Evolutionary conservation across 331 rosid genomes (phyloP).

Genomic region (Phaseolus coccineus): DNA sequence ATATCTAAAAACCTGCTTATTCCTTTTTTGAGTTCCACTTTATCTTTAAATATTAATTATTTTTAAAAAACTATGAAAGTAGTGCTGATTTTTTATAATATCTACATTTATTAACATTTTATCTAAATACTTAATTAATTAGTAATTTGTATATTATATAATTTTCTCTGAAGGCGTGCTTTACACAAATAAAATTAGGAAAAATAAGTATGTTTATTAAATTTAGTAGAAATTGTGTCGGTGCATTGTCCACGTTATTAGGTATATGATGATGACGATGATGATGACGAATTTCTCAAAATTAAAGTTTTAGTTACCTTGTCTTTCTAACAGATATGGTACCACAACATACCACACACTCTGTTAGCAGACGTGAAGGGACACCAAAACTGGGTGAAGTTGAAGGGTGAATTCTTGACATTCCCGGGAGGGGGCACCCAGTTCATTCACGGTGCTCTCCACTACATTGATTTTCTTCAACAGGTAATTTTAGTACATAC

Average conservation of each 20-base stretch:
- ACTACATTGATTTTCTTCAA: conserved; percentile 77
- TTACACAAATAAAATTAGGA: background rate
- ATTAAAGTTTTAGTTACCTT: background rate
- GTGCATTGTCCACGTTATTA: no score
- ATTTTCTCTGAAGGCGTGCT: background rate
- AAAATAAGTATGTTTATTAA: background rate
- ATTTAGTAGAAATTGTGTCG: background rate
- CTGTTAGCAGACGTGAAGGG: conserved; percentile 78
- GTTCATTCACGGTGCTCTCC: conserved; percentile 85
- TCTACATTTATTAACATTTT: background rate
- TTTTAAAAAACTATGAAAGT: no score
- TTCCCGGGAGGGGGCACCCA: conserved; percentile 92
- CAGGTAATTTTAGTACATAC: conserved; percentile 42
- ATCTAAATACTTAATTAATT: background rate
- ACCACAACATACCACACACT: conserved; percentile 75
- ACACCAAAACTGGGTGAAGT: conserved; percentile 88
- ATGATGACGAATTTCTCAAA: background rate
- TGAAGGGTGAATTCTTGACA: conserved; percentile 75
- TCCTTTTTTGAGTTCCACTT: background rate
- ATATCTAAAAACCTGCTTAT: background rate
- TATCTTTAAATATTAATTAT: background rate
- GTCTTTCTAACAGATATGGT: conserved; percentile 69
- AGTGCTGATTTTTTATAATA: no score
- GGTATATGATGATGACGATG: no score
- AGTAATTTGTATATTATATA: background rate